These are phyloP conservation scores for Lodderomyces oxycetoniae DNA, from an alignment of 1,139 yeast species.

Conservation along the genomic window DNA sequence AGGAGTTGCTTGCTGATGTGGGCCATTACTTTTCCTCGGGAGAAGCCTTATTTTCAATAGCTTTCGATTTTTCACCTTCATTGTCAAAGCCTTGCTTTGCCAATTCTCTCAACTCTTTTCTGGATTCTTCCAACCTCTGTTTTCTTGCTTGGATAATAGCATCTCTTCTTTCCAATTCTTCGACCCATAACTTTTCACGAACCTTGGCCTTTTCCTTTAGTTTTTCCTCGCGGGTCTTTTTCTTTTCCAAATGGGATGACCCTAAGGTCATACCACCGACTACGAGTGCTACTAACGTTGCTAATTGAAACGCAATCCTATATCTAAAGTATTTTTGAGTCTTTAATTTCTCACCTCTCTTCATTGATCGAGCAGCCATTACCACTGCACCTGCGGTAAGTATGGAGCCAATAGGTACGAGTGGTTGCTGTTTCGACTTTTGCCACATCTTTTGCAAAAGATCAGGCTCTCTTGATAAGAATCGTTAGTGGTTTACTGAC, in stretches of 20 bases:
- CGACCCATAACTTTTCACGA: conserved; percentile 86
- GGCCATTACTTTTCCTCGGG: too few relatives aligned
- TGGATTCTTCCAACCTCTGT: conserved; percentile 38
- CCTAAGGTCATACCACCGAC: conserved; percentile 71
- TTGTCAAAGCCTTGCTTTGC: conserved; percentile 40
- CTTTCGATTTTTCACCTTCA: conserved; percentile 16
- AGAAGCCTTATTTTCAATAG: too few relatives aligned
- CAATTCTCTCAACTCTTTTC: conserved; percentile 33
- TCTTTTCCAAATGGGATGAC: conserved; percentile 28
- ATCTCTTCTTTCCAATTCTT: conserved; percentile 83
- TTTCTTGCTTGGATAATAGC: conserved; percentile 63
- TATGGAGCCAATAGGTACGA: conserved; percentile 75
- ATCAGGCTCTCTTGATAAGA: conserved; percentile 25
- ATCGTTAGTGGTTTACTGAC: conserved; percentile 1
- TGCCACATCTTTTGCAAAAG: conserved; percentile 27
- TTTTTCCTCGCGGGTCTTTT: conserved; percentile 54
- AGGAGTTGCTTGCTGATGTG: too few relatives aligned
- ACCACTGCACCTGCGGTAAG: conserved; percentile 78
- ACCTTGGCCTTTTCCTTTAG: conserved; percentile 72
- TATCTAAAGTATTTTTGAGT: conserved; percentile 87
- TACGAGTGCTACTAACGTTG: conserved; percentile 75
- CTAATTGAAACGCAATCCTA: conserved; percentile 83
- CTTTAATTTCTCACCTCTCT: conserved; percentile 63
- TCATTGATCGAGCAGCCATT: conserved; percentile 72
- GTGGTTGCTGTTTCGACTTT: conserved; percentile 65